Conservation (phyloP, 2,329 filamentous ascomycete species). For the Colletotrichum euphorbiae region DNA sequence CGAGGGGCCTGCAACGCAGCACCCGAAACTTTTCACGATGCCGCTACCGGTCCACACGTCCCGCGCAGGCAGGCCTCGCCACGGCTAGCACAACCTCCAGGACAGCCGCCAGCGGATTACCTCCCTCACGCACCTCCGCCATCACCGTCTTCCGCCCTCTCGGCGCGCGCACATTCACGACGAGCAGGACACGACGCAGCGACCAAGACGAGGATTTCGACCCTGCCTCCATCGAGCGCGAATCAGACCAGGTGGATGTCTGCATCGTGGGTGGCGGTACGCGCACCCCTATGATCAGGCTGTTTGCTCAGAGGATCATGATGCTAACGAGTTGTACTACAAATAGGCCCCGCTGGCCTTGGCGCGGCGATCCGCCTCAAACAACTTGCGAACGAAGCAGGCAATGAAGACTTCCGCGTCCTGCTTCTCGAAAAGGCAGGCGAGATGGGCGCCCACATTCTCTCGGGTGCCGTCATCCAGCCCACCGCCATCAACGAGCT, state of each 20-base stretch:
- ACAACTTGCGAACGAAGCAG: constrained; percentile 92
- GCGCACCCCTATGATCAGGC: constrained; percentile 6
- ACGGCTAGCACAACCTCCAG: constrained; percentile 17
- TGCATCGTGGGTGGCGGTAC: constrained; percentile 92
- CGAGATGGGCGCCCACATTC: constrained; percentile 92
- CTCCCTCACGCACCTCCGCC: constrained; percentile 11
- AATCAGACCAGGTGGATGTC: constrained; percentile 94
- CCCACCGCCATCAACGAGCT: constrained; percentile 89
- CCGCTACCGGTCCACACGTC: constrained; percentile 45
- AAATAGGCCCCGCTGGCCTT: constrained; percentile 85
- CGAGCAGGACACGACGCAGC: constrained; percentile 36
- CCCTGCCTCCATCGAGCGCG: constrained; percentile 78
- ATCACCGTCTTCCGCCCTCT: constrained; percentile 25
- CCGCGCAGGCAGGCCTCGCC: constrained; percentile 26
- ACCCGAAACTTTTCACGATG: constrained; percentile 47
- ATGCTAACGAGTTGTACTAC: neutral
- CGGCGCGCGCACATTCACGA: constrained; percentile 38
- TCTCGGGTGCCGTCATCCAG: constrained; percentile 95
- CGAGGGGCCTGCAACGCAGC: constrained; percentile 54
- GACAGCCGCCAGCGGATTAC: neutral
- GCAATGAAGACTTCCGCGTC: constrained; percentile 95
- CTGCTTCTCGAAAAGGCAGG: constrained; percentile 94
- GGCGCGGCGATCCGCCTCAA: constrained; percentile 94
- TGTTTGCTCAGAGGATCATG: neutral
- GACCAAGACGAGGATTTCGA: constrained; percentile 69